These are phyloP conservation scores for Fusarium sp. DNA, from an alignment of 2,329 filamentous ascomycete species.

Conservation along the genomic window DNA sequence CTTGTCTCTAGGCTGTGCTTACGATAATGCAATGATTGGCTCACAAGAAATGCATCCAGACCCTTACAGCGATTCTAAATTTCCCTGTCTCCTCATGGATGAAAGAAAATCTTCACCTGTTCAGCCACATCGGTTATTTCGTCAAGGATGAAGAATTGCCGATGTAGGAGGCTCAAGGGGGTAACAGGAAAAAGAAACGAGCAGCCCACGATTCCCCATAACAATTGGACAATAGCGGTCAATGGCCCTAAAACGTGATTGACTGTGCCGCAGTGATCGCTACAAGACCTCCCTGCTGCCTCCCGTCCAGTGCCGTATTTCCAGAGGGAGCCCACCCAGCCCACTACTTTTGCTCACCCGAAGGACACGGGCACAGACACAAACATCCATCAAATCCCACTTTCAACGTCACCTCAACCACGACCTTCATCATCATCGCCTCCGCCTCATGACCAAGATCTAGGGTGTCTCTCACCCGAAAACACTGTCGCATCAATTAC, in stretches of 20 bases:
- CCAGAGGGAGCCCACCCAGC: slow-evolving; percentile 11
- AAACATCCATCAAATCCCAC: slow-evolving; percentile 31
- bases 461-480: not conserved
- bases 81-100: not conserved
- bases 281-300: not conserved
- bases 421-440: slow-evolving; percentile 4
- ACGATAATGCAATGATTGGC: slow-evolving; percentile 24
- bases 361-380: not conserved
- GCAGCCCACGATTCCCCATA: not conserved
- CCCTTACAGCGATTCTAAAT: not conserved
- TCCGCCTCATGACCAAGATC: not conserved
- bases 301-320: not conserved
- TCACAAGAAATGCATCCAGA: slow-evolving; percentile 1
- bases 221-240: not conserved
- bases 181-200: slow-evolving; percentile 1
- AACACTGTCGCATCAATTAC: not conserved
- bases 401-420: slow-evolving; percentile 22
- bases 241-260: slow-evolving; percentile 1
- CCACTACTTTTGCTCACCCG: slow-evolving; percentile 8
- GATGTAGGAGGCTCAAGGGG: slow-evolving; percentile 4
- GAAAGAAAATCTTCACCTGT: not conserved
- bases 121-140: slow-evolving; percentile 3
- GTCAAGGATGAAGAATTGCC: not conserved
- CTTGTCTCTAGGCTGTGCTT: not conserved
- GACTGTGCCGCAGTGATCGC: slow-evolving; percentile 19